Percentiles rank a stretch among this genome's conserved stretches.
Evolutionary conservation across 2,329 filamentous ascomycete species (phyloP).

Genomic region (Sarocladium strictum): DNA sequence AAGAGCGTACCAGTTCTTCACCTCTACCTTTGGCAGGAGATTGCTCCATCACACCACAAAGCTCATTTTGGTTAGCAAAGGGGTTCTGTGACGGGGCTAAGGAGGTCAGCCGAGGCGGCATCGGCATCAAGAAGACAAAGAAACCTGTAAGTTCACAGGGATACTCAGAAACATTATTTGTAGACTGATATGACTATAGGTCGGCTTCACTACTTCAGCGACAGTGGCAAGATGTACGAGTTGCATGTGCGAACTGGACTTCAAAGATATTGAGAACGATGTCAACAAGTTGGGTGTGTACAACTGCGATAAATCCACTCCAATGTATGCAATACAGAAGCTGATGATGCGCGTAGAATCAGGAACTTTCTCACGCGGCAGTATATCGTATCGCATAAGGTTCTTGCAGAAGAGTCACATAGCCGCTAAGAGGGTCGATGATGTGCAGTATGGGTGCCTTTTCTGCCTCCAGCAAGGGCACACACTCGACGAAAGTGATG

Average conservation of each 20-base stretch:
- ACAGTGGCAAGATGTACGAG: slow-evolving; percentile 45
- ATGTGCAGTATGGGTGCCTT: slow-evolving; percentile 47
- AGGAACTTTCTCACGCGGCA: slow-evolving; percentile 40
- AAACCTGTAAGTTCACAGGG: slow-evolving; percentile 41
- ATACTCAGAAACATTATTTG: too few relatives aligned
- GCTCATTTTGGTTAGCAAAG: slow-evolving; percentile 47
- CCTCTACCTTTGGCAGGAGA: slow-evolving; percentile 20
- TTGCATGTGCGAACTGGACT: slow-evolving; percentile 50
- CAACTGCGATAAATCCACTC: background rate
- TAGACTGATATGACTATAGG: slow-evolving; percentile 19
- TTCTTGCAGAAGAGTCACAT: slow-evolving; percentile 53
- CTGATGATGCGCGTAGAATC: slow-evolving; percentile 25
- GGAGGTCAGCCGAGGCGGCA: slow-evolving; percentile 40
- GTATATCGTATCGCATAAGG: slow-evolving; percentile 45
- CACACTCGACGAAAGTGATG: slow-evolving; percentile 48
- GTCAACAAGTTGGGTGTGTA: slow-evolving; percentile 38
- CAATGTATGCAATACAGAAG: background rate
- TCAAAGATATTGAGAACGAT: slow-evolving; percentile 45
- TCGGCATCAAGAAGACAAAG: slow-evolving; percentile 44
- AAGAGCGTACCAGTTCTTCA: background rate
- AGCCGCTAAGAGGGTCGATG: slow-evolving; percentile 41
- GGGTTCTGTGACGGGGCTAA: slow-evolving; percentile 51
- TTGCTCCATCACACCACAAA: slow-evolving; percentile 35
- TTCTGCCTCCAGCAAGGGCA: slow-evolving; percentile 46
- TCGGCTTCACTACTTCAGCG: slow-evolving; percentile 32